phyloP scores from a whole-genome alignment of 768 basidiomycete species.

The Pluteus cervinus region DNA sequence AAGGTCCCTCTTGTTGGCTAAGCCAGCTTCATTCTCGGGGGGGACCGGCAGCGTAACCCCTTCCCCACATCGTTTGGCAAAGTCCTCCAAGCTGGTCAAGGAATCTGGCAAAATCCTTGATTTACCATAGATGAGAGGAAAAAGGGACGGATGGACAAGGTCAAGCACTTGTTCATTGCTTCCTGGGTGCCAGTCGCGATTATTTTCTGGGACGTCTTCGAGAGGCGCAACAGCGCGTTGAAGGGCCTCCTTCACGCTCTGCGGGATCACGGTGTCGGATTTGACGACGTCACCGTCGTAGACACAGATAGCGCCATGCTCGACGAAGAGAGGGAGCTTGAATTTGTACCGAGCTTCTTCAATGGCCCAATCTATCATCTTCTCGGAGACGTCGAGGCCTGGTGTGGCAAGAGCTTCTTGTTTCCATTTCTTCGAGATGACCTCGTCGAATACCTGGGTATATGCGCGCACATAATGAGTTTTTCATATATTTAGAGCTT shows the following conservation, averaged over 20 bases:
- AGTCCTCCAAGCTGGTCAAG: conserved; percentile 9
- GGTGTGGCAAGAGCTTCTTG: conserved; percentile 6
- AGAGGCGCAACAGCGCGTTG: conserved; percentile 17
- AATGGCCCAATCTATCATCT: conserved; percentile 16
- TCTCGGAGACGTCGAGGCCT: conserved; percentile 9
- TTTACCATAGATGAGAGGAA: conserved; percentile 25
- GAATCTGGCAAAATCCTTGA: conserved; percentile 13
- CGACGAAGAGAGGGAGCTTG: conserved; percentile 4
- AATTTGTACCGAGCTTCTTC: conserved; percentile 17
- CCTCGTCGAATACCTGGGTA: conserved; percentile 13
- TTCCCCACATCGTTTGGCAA: conserved; percentile 11
- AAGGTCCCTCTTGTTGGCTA: too few species aligned
- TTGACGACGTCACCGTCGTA: conserved; percentile 17
- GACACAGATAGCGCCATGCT: conserved; percentile 8
- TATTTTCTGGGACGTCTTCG: conserved; percentile 25
- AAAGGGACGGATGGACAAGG: conserved; percentile 39
- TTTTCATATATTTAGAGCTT: too few species aligned
- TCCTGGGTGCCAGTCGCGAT: conserved; percentile 40
- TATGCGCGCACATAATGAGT: too few species aligned
- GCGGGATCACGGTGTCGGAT: conserved; percentile 24
- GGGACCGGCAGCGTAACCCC: conserved; percentile 9
- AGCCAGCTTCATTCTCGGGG: too few species aligned
- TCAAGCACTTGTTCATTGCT: conserved; percentile 37
- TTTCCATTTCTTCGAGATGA: conserved; percentile 13
- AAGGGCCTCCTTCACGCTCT: conserved; percentile 12